Conservation (phyloP, 2,329 filamentous ascomycete species). For the Domatiomyces catenatus region DNA sequence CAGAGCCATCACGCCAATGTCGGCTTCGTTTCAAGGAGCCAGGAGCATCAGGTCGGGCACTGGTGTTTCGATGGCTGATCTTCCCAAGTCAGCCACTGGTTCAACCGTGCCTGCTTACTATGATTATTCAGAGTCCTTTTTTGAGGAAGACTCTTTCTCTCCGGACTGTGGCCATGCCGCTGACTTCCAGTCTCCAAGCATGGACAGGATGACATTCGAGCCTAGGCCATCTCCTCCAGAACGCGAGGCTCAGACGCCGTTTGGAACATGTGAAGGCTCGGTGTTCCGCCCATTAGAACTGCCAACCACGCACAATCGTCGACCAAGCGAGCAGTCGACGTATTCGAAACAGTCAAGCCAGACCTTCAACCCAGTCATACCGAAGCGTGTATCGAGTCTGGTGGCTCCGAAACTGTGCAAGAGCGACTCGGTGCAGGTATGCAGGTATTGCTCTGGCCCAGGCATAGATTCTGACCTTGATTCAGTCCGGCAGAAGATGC, state of each 20-base stretch:
- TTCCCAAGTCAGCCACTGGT: conserved; percentile 13
- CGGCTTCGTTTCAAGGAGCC: conserved; percentile 8
- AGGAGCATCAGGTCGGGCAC: conserved; percentile 7
- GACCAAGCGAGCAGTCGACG: conserved; percentile 12
- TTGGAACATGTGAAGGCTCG: conserved; percentile 15
- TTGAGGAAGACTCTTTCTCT: conserved; percentile 12
- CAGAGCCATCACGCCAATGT: conserved; percentile 11
- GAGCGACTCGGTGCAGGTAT: neutral
- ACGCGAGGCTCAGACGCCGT: conserved; percentile 15
- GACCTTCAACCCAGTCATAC: conserved; percentile 8
- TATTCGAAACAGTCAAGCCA: conserved; percentile 1
- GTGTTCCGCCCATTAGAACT: conserved; percentile 12
- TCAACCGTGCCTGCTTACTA: conserved; percentile 16
- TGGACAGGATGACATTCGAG: conserved; percentile 10
- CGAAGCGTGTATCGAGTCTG: conserved; percentile 9
- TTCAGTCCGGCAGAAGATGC: neutral
- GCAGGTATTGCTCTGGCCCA: neutral
- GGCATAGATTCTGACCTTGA: neutral
- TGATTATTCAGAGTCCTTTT: conserved; percentile 18
- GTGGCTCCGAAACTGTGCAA: conserved; percentile 2
- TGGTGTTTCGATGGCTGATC: conserved; percentile 4
- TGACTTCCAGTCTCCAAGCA: conserved; percentile 4
- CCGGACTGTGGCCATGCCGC: conserved; percentile 2
- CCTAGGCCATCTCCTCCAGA: conserved; percentile 3
- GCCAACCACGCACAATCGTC: conserved; percentile 13